Evolutionary conservation across 371 early-diverging fungal species (phyloP), one percentile per base, ranked within the genome.

Genomic region (Mortierella sp.): DNA sequence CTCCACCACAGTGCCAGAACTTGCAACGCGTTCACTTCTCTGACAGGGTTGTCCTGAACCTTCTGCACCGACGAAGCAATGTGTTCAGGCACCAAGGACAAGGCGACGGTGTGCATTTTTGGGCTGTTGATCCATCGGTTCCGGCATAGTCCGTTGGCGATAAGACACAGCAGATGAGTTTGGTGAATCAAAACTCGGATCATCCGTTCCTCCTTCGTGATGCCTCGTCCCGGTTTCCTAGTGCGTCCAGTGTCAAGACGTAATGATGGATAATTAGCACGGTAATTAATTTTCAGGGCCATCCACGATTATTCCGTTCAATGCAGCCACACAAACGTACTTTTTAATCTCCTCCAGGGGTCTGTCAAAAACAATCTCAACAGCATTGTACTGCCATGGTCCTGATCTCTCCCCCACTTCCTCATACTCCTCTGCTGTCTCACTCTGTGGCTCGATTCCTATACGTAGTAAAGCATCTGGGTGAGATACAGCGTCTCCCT

Each of bases 1-100:
- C 76, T 74, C 92, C 92, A 92, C 92, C 92, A 92, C 6, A 73
- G 81, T 26, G 91, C 80, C 7, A 93, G 45, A n/a, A 86, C 85
- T 58, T 91, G 87, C 26, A 92, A 71, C 2, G 84, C 86, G 40
- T 74, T 79, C 13, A 74, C 68, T 68, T 86, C 77, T 22, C 68
- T 63, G 16, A 66, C 41, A 40, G 55, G 64, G 37, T 68, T 73
- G 0, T 48, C 31, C 8, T 72, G 61, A 1, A 26, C 31, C n/a
- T 2, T 64, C 43, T 73, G 71, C 3, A 80, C 26, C 43, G 77
- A 74, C 13, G 26, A 65, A 22, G 64, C 75, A 24, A 85, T 85
- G n/a, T 80, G 78, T 4, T 41, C 52, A 2, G 76, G 79, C 3
- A 74, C 74, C 66, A 76, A 63, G 19, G 77, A 78, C 13, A 86